Conservation (phyloP, 352 stramenopile genomes). For the Globisporangium polare region DNA sequence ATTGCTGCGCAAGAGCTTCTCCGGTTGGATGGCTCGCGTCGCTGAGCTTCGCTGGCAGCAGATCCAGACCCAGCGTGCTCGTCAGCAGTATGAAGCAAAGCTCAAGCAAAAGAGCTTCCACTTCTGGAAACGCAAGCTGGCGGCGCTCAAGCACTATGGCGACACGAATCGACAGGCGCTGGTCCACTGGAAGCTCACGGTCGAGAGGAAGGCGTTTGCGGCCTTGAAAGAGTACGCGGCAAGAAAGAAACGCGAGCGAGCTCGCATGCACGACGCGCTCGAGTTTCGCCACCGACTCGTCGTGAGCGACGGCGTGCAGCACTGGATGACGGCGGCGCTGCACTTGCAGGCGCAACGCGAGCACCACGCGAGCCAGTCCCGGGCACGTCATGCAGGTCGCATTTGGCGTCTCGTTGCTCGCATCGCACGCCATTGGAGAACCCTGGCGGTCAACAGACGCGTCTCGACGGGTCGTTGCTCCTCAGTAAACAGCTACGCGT, state of each 20-base stretch:
- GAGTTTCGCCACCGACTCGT: conserved; percentile 18
- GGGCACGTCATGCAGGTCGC: conserved; percentile 10
- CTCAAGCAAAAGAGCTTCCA: conserved; percentile 10
- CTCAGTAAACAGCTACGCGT: background rate
- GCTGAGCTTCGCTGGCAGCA: conserved; percentile 5
- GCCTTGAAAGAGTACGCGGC: conserved; percentile 3
- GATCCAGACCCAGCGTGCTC: conserved; percentile 12
- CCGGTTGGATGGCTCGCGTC: background rate
- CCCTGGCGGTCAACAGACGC: conserved; percentile 3
- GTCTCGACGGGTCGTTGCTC: background rate
- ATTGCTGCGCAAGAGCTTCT: conserved; percentile 1
- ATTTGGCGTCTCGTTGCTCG: conserved; percentile 18
- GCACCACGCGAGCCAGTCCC: background rate
- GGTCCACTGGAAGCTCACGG: conserved; percentile 20
- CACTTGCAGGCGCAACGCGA: conserved; percentile 16
- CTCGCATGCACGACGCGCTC: conserved; percentile 14
- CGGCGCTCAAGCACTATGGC: background rate
- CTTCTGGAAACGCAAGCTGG: conserved; percentile 11
- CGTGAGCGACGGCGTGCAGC: conserved; percentile 15
- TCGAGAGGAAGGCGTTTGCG: conserved; percentile 13
- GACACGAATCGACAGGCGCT: conserved; percentile 13
- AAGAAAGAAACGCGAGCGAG: conserved; percentile 11
- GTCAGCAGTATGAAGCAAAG: background rate
- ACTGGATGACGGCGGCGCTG: conserved; percentile 19
- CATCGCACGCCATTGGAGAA: conserved; percentile 19